A percentile compares a stretch with the other conserved stretches of the same genome.
These are phyloP conservation scores for Lachnum nothofagi DNA, from an alignment of 2,329 filamentous ascomycete genomes.

Conservation along the genomic window DNA sequence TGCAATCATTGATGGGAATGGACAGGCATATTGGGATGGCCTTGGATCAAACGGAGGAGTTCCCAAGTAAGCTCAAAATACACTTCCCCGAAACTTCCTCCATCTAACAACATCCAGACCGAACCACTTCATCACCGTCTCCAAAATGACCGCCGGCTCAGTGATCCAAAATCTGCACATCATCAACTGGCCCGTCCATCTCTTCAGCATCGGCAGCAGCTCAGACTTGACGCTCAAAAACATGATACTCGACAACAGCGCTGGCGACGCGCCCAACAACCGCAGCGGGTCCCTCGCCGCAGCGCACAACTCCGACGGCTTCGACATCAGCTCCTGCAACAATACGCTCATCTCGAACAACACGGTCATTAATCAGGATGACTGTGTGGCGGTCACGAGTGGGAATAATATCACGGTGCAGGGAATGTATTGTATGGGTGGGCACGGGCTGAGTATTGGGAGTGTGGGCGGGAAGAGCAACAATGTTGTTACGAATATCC, in stretches of 20 bases:
- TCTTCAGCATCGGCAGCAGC: constrained; percentile 41
- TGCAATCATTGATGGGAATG: constrained; percentile 52
- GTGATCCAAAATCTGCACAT: constrained; percentile 46
- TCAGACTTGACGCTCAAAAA: constrained; percentile 42
- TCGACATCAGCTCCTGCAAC: constrained; percentile 42
- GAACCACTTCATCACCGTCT: constrained; percentile 49
- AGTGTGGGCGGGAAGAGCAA: constrained; percentile 33
- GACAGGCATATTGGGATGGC: constrained; percentile 57
- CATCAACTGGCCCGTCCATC: constrained; percentile 50
- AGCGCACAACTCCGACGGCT: constrained; percentile 50
- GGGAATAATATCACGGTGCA: constrained; percentile 31
- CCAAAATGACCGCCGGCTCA: constrained; percentile 46
- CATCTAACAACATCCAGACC: constrained; percentile 46
- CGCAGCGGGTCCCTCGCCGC: constrained; percentile 19
- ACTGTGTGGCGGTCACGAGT: constrained; percentile 32
- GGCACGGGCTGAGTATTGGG: constrained; percentile 33
- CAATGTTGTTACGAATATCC: constrained; percentile 34
- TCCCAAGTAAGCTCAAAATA: constrained; percentile 22
- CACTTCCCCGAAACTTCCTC: not conserved
- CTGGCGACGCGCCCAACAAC: constrained; percentile 41
- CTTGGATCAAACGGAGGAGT: constrained; percentile 52
- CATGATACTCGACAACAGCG: constrained; percentile 53
- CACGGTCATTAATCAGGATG: constrained; percentile 30
- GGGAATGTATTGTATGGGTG: constrained; percentile 28
- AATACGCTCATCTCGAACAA: constrained; percentile 37